These are phyloP conservation scores for Tilletiopsis washingtonensis DNA, from an alignment of 1,284 basidiomycete species.

Conservation along the genomic window DNA sequence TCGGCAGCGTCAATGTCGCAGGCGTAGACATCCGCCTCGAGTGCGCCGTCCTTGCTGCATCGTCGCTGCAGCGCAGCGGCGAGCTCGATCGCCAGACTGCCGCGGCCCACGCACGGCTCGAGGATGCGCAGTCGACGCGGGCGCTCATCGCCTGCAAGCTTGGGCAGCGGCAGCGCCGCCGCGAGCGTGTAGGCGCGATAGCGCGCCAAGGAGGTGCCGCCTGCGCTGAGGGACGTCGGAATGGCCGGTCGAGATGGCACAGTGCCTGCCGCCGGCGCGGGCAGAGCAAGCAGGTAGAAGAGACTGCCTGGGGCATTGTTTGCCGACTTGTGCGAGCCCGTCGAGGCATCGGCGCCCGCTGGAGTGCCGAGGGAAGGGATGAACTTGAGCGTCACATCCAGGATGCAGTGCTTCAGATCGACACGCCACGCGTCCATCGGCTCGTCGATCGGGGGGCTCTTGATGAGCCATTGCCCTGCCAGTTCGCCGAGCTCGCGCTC, in stretches of 20 bases:
- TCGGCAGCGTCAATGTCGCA: slow-evolving; percentile 7
- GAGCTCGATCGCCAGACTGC: slow-evolving; percentile 8
- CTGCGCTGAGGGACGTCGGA: background rate
- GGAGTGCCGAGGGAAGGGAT: background rate
- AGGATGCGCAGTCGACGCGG: background rate
- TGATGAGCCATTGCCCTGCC: no score
- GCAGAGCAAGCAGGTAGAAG: no score
- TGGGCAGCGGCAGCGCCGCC: slow-evolving; percentile 1
- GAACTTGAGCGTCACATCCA: background rate
- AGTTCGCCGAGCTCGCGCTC: slow-evolving; percentile 27
- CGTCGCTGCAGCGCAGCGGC: background rate
- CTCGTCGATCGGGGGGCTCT: no score
- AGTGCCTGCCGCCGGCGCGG: background rate
- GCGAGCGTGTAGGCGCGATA: slow-evolving; percentile 4
- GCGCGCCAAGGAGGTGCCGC: slow-evolving; percentile 5
- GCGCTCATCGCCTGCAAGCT: background rate
- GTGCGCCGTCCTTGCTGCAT: background rate
- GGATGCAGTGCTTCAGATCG: no score
- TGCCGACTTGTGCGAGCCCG: no score
- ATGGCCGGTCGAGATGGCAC: background rate
- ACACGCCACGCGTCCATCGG: no score
- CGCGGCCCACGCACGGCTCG: slow-evolving; percentile 11
- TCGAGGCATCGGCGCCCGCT: no score
- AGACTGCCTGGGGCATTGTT: no score
- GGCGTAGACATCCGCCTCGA: background rate